phyloP scores from a whole-genome alignment of 2,329 filamentous ascomycete species.

The Aspergillus fructus region DNA sequence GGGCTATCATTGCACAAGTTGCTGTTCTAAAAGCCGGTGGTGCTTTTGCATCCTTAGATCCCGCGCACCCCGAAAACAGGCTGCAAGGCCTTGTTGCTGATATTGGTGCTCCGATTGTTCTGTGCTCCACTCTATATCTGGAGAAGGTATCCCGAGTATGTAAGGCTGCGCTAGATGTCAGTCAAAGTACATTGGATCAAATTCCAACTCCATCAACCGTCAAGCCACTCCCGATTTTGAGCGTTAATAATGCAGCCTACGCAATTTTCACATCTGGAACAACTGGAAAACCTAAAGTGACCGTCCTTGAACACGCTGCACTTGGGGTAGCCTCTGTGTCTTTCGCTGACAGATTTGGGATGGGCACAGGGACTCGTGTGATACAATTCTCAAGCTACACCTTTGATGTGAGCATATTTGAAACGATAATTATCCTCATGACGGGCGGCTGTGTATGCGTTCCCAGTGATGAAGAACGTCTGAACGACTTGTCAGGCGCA shows the following conservation, averaged over 20 bases:
- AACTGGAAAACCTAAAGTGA: slow-evolving; percentile 58
- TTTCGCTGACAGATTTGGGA: slow-evolving; percentile 51
- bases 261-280: slow-evolving; percentile 62
- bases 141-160: slow-evolving; percentile 31
- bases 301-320: slow-evolving; percentile 61
- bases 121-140: slow-evolving; percentile 33
- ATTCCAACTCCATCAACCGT: slow-evolving; percentile 24
- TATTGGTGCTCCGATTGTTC: slow-evolving; percentile 32
- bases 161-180: slow-evolving; percentile 28
- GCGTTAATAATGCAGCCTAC: slow-evolving; percentile 49
- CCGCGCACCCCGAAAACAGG: slow-evolving; percentile 39
- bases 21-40: slow-evolving; percentile 44
- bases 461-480: slow-evolving; percentile 51
- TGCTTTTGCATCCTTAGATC: slow-evolving; percentile 44
- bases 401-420: slow-evolving; percentile 55
- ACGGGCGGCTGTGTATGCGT: slow-evolving; percentile 62
- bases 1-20: slow-evolving; percentile 43
- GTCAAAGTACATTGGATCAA: slow-evolving; percentile 25
- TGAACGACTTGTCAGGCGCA: slow-evolving; percentile 51
- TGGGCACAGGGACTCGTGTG: slow-evolving; percentile 56
- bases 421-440: slow-evolving; percentile 56
- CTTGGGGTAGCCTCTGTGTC: slow-evolving; percentile 56
- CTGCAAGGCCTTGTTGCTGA: slow-evolving; percentile 36
- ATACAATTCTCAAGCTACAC: slow-evolving; percentile 60
- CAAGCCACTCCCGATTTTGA: slow-evolving; percentile 16